phyloP scores from a whole-genome alignment of 2,329 filamentous ascomycete species.

The Ophiostoma himal-ulmi region DNA sequence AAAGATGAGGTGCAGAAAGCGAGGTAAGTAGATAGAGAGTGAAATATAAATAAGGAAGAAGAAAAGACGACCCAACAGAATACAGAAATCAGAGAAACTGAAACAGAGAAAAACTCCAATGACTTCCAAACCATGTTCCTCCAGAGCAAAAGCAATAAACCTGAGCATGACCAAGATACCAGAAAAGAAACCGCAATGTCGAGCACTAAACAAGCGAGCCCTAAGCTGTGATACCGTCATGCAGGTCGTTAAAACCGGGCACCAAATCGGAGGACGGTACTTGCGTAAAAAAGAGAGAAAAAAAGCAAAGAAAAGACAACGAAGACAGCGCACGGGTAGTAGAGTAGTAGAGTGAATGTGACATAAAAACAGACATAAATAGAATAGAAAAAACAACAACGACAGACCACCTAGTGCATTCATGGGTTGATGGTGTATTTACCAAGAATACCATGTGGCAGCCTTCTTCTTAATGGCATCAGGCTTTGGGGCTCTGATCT shows the following conservation, averaged over 20 bases:
- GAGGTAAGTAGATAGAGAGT: background rate
- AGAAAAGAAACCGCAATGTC: background rate
- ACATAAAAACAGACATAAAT: background rate
- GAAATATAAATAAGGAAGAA: background rate
- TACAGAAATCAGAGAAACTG: background rate
- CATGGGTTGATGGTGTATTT: background rate
- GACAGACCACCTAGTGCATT: background rate
- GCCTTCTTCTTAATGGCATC: background rate
- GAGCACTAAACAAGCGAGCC: background rate
- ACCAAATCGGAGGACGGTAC: background rate
- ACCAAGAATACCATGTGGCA: background rate
- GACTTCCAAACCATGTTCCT: slow-evolving; percentile 12
- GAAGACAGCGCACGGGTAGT: background rate
- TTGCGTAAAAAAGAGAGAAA: background rate
- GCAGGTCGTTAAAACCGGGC: background rate
- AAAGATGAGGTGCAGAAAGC: background rate
- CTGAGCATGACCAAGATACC: background rate
- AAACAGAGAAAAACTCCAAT: background rate
- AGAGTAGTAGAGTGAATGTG: background rate
- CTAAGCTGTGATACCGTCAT: background rate
- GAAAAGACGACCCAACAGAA: background rate
- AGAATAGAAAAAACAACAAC: background rate
- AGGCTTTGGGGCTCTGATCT: background rate
- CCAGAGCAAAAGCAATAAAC: background rate
- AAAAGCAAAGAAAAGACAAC: background rate